Evolutionary conservation across 139 green algal species (phyloP).

Genomic region (Micractinium sp.): DNA sequence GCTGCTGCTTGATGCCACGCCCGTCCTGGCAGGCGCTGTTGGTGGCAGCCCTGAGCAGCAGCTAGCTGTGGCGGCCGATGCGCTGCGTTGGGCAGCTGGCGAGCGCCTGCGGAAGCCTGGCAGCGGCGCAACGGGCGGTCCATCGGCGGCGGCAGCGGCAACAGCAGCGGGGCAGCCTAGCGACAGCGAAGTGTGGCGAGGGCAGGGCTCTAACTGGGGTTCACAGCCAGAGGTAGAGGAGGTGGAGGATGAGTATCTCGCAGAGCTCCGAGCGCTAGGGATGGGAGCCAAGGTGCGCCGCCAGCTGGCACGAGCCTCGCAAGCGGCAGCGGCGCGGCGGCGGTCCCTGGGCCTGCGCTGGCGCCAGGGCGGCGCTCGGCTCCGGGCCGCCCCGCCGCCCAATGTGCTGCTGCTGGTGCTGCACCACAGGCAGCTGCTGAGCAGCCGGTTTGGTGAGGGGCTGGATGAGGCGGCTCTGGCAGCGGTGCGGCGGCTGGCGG

Average conservation of each 20-base stretch:
- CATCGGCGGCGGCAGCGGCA: neutral
- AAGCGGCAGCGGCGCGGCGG: neutral
- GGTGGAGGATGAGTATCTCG: conserved; percentile 13
- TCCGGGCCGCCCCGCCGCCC: neutral
- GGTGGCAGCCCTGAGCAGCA: neutral
- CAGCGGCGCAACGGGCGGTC: neutral
- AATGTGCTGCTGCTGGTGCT: neutral
- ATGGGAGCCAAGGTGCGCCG: neutral
- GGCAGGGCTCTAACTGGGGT: too few relatives aligned
- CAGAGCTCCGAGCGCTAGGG: conserved; percentile 3
- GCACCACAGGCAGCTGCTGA: conserved; percentile 1
- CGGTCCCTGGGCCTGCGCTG: neutral
- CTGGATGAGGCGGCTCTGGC: neutral
- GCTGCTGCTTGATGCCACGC: conserved; percentile 9
- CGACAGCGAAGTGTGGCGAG: neutral
- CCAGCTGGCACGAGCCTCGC: neutral
- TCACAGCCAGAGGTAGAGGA: neutral
- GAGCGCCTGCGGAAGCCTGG: neutral
- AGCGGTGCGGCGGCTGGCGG: conserved; percentile 5
- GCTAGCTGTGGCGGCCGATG: neutral
- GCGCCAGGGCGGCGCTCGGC: neutral
- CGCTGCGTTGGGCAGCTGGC: neutral
- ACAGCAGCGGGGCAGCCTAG: neutral
- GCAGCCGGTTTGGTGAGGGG: neutral
- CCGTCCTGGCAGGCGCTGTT: neutral